Base-by-base conservation (phyloP, 2,329 filamentous ascomycete genomes). In the Nothophoma quercina region DNA sequence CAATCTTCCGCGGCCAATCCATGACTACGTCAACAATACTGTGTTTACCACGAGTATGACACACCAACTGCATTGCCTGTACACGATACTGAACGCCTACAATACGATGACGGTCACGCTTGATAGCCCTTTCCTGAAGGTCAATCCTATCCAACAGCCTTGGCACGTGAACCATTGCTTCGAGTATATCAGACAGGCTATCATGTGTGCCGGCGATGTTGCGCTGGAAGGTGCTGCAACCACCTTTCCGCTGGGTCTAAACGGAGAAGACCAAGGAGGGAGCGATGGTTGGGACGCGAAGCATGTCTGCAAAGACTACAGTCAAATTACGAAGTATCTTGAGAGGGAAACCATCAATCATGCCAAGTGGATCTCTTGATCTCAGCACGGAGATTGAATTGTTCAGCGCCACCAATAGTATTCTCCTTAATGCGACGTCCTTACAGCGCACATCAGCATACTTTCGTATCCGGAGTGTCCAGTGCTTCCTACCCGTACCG, bases 161-260 rank as follows among this genome's bases (percentile, higher is more conserved):
- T 72, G 70, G 70, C 70, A 71, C 25, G 60, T 72, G 22, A 71
- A 67, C 38, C 70, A 72, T 51, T 71, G 69, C 54, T 72, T 70
- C 45, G 69, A 71, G 21, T 71, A 72, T 46, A 62, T 72, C 16
- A 45, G 69, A 15, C 70, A 72, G 40, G 66, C 65, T 1, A 63
- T 72, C 22, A 71, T 71, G 69, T 72, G 70, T 47, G 58, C 65
- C 3, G 70, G 66, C 5, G 70, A 72, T 33, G 67, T 72, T 2
- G 69, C 70, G 30, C 41, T 72, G 2, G 69, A 72, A 44, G 70
- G 70, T 2, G 66, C 67, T 4, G 67, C 63, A 18, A 71, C 68
- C 9, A 70, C 65, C 5, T 73, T 73, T 33, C 69, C 70, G 2
- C 52, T 57, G 1, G 51, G 44, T 7, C 58, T 58, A 32, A 48